Base-by-base conservation (phyloP, 2,329 filamentous ascomycete species). In the Colletotrichum sidae region DNA sequence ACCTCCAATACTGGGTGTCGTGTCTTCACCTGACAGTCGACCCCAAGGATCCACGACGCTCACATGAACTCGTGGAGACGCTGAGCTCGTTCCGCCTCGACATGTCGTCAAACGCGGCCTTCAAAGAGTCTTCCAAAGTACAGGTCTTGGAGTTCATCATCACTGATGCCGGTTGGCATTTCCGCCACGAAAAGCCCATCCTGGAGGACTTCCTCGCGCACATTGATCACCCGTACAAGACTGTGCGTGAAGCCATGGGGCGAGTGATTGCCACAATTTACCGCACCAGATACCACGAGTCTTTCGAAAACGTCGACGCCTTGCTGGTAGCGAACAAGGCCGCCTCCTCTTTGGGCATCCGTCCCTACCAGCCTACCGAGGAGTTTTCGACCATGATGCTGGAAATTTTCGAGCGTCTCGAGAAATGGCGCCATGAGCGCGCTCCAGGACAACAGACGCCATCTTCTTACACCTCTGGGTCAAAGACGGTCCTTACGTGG, bases 61-160 rank as follows among this genome's bases (percentile, higher is more conserved):
- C 90, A 3, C 94, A 92, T 83, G 95, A 97, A 69, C 85, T 99
- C 68, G 87, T 97, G 41, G 91, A 96, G 69, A 91, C 89, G 77
- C 83, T 99, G 17, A 88, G 91, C 51, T 88, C 90, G 58, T 98
- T 98, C 86, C 88, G 93, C 37, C 84, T 99, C 9, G 96, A 99
- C 75, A 95, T 98, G 90, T 84, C 88, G 6, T 97, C 95, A 0
- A 97, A 98, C 74, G 96, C 96, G 4, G 96, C 96, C 0, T 99
- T 99, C 85, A 99, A 99, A 77, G 96, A 99, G 76, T 97, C 95
- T 60, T 96, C 95, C 35, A 97, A 98, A 81, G 93, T 99, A 13
- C 91, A 96, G 69, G 82, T 99, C 37, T 83, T 99, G 15, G 93
- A 97, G 70, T 93, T 97, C 70, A 87, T 92, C 68, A 92, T 99